Conservation (phyloP, 495 filamentous ascomycete genomes). For the Thermothielavioides terrestris region DNA sequence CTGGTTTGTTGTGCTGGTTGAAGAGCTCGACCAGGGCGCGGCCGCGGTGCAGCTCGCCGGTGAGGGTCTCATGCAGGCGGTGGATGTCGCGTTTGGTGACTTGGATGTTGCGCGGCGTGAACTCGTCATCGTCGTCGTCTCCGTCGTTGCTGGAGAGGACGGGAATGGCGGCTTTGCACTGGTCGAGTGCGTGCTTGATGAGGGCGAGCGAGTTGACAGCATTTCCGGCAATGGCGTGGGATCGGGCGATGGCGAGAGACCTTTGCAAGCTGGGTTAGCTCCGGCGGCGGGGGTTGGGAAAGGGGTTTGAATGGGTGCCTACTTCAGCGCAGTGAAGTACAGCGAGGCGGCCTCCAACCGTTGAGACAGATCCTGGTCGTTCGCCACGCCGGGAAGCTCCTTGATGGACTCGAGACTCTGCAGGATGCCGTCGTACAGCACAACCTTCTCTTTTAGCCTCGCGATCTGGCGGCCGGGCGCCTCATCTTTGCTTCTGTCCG, state of each 20-base stretch:
- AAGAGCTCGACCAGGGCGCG: constrained; percentile 76
- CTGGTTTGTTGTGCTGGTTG: constrained; percentile 26
- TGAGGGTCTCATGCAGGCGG: constrained; percentile 51
- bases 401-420: constrained; percentile 83
- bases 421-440: constrained; percentile 86
- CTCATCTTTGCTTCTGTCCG: constrained; percentile 44
- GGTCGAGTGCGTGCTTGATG: constrained; percentile 56
- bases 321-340: constrained; percentile 89
- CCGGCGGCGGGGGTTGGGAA: neutral
- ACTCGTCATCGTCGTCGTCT: constrained; percentile 16
- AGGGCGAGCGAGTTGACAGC: constrained; percentile 81
- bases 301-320: constrained; percentile 19
- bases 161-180: constrained; percentile 35
- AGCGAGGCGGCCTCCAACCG: constrained; percentile 68
- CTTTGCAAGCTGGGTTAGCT: constrained; percentile 34
- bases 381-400: constrained; percentile 83
- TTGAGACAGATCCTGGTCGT: constrained; percentile 64
- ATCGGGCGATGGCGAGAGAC: constrained; percentile 76
- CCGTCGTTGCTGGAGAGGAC: constrained; percentile 25
- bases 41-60: constrained; percentile 61
- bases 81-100: constrained; percentile 50
- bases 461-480: constrained; percentile 58
- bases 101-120: constrained; percentile 43
- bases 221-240: constrained; percentile 65
- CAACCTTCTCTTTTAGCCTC: constrained; percentile 76